A percentile compares a stretch with the other conserved stretches of the same genome.
These are phyloP conservation scores for Calonectria pseudoreteaudii DNA, from an alignment of 2,329 filamentous ascomycete genomes.

Conservation along the genomic window DNA sequence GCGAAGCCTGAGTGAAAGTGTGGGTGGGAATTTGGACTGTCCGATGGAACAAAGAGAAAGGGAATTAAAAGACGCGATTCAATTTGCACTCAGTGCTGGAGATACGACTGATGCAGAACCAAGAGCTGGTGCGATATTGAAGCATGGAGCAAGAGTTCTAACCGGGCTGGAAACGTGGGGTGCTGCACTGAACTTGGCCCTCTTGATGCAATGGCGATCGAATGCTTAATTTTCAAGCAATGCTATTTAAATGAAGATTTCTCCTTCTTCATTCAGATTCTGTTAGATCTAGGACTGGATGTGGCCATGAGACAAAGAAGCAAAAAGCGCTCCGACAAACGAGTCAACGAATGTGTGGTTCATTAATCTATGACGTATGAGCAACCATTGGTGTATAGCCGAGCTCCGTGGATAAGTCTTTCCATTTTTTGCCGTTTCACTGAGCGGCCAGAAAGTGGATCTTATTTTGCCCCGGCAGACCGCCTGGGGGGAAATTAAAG, in stretches of 20 bases:
- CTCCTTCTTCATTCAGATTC: too few relatives aligned
- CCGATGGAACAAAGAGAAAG: neutral
- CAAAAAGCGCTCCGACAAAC: neutral
- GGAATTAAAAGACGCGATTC: neutral
- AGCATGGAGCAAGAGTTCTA: neutral
- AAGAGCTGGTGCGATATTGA: neutral
- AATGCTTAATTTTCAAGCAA: neutral
- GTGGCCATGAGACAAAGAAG: neutral
- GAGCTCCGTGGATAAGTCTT: neutral
- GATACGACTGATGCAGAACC: too few relatives aligned
- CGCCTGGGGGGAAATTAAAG: neutral
- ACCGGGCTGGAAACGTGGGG: slow-evolving; percentile 3
- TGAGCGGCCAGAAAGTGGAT: neutral
- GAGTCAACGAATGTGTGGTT: neutral
- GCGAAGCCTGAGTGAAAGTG: neutral
- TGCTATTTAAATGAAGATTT: neutral
- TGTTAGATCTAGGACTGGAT: too few relatives aligned
- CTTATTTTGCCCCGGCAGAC: neutral
- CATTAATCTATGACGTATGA: neutral
- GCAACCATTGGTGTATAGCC: neutral
- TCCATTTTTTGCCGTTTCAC: neutral
- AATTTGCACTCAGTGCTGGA: neutral
- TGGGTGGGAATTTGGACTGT: neutral
- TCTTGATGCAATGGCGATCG: slow-evolving; percentile 1
- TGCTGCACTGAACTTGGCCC: neutral